Evolutionary conservation across 306 rosid species (phyloP), one percentile per base, ranked within the genome.

Genomic region (Heteromeles arbutifolia): DNA sequence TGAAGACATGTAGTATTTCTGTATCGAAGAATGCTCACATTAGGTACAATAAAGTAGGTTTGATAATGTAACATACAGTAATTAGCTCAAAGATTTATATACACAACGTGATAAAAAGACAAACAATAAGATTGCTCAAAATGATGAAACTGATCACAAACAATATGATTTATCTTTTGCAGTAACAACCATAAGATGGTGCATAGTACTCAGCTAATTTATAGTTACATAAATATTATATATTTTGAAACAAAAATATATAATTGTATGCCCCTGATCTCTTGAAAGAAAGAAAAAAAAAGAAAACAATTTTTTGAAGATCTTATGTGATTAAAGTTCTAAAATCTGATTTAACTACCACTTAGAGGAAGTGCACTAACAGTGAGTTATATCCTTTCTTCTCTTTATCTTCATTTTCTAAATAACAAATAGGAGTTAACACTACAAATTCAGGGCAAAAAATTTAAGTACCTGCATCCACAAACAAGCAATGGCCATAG

Each of bases 1-100:
- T 66, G 99, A 95, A 81, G 99, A 89, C 99, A 95, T 95, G 88
- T 95, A 95, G 89, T 95, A 95, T 89, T 95, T 95, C 99, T 95
- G 85, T 83, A 81, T 59, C 3, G 8, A 43, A 65, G 72, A 82
- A 65, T 34, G 71, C 74, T 74, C 43, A 75, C 65, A 69, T 56
- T 67, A 78, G 73, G 43, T 80, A 12, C 61, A 61, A 77, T 5
- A 18, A 37, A 32, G 13, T 65, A 65, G 43, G 7, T 65, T 65
- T 65, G 1, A 22, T 22, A 24, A 21, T 32, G 24, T 34, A 11
- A 21, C 54, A 41, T 19, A 11, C 12, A 67, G 54, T 41, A 67
- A 67, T n/a, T 67, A 67, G 72, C 11, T 67, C 48, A 9, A 67
- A 41, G 54, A 41, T n/a, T 21, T 8, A 13, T 22, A 41, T 0